Conservation (phyloP, 192 early-diverging fungal genomes). For the Backusella macrospora region DNA sequence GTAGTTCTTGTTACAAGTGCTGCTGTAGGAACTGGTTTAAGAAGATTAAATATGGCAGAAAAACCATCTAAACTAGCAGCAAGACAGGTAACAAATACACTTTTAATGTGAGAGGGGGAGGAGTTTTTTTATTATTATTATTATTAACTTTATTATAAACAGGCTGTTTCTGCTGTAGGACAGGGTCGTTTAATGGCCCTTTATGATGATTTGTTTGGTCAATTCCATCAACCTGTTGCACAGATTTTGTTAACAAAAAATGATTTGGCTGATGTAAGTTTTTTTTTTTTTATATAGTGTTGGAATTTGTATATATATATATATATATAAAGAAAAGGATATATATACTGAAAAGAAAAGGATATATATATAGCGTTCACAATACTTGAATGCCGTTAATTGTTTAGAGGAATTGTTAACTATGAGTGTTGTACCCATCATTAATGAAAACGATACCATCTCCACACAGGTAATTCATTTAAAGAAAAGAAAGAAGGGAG, state of each 20-base stretch:
- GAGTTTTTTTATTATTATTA: not conserved
- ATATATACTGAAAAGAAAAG: too few relatives aligned
- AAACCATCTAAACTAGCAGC: conserved; percentile 84
- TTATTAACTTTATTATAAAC: too few relatives aligned
- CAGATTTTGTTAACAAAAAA: conserved; percentile 95
- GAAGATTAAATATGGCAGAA: conserved; percentile 71
- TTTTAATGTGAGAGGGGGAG: not conserved
- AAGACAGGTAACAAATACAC: conserved; percentile 53
- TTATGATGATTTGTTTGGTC: conserved; percentile 93
- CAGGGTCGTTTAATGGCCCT: conserved; percentile 97
- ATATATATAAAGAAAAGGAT: too few relatives aligned
- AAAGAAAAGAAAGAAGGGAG: not conserved
- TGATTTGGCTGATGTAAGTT: conserved; percentile 83
- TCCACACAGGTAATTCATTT: conserved; percentile 46
- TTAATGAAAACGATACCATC: conserved; percentile 99
- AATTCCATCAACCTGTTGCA: conserved; percentile 91
- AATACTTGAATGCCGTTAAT: conserved; percentile 97
- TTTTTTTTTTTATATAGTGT: not conserved
- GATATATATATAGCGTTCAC: conserved; percentile 71
- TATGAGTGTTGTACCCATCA: conserved; percentile 95
- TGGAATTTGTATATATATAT: not conserved
- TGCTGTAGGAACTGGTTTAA: conserved; percentile 90
- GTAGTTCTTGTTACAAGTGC: conserved; percentile 93
- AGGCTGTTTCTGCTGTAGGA: conserved; percentile 98
- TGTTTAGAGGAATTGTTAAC: conserved; percentile 86